phyloP scores from a whole-genome alignment of 164 flowering plant genomes.

The Chimonanthus praecox region DNA sequence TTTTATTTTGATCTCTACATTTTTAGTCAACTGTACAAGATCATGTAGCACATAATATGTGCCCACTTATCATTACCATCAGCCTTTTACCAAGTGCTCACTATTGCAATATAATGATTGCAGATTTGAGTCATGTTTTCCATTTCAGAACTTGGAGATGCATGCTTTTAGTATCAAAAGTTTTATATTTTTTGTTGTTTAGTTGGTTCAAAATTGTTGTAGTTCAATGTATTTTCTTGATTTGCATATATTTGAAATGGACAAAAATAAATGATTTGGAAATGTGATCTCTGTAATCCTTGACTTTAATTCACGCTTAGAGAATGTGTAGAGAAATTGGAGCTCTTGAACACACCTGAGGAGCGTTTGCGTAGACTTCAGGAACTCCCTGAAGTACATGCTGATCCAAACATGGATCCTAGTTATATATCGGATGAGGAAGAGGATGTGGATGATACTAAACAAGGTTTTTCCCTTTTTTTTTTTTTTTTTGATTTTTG shows the following conservation, averaged over 20 bases:
- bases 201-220: background rate
- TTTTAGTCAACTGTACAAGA: too few species aligned
- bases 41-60: too few species aligned
- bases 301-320: constrained; percentile 76
- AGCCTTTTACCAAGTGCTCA: too few species aligned
- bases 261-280: background rate
- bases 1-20: too few species aligned
- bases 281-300: constrained; percentile 30
- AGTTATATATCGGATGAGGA: constrained; percentile 76
- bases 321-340: constrained; percentile 90
- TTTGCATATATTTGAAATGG: background rate
- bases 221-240: background rate
- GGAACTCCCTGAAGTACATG: constrained; percentile 78
- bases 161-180: too few species aligned
- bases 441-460: constrained; percentile 45
- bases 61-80: too few species aligned
- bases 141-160: too few species aligned
- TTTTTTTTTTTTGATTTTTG: background rate
- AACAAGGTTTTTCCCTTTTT: constrained; percentile 36
- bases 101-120: too few species aligned
- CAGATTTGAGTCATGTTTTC: too few species aligned
- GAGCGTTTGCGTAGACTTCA: constrained; percentile 81
- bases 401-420: constrained; percentile 94
- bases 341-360: constrained; percentile 71
- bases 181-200: too few species aligned